Evolutionary conservation across 495 filamentous ascomycete species (phyloP).

Genomic region (Penicillium salamii): DNA sequence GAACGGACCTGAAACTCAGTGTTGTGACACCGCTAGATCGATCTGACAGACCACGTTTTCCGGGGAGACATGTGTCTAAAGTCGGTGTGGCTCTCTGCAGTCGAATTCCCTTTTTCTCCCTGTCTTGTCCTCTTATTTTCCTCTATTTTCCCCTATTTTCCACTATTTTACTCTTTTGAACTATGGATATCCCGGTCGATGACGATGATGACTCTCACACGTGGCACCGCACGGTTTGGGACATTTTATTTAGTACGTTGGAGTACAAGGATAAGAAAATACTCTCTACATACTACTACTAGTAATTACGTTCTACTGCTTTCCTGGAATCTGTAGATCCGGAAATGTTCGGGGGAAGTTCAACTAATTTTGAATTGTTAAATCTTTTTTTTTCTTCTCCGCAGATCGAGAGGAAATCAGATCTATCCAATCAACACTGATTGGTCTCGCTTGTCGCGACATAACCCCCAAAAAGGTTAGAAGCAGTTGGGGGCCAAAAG

Average conservation of each 20-base stretch:
- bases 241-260: too few species aligned
- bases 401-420: conserved; percentile 4
- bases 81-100: too few species aligned
- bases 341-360: conserved; percentile 6
- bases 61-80: conserved; percentile 12
- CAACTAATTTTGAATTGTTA: too few species aligned
- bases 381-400: not conserved
- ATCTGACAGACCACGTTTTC: conserved; percentile 24
- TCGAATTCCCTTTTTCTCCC: too few species aligned
- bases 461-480: conserved; percentile 18
- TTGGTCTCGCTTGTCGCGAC: conserved; percentile 22
- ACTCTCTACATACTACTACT: too few species aligned
- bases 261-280: too few species aligned
- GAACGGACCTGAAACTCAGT: conserved; percentile 6
- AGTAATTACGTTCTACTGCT: too few species aligned
- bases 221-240: conserved; percentile 25
- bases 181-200: conserved; percentile 1
- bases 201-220: conserved; percentile 14
- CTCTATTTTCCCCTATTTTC: too few species aligned
- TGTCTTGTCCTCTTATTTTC: too few species aligned
- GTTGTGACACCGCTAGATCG: conserved; percentile 17
- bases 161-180: too few species aligned
- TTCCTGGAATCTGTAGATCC: not conserved
- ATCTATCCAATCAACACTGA: conserved; percentile 1
- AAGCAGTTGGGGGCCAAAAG: conserved; percentile 12